Base-by-base conservation (phyloP, 2,329 filamentous ascomycete genomes). In the Bipolaris bicolor region DNA sequence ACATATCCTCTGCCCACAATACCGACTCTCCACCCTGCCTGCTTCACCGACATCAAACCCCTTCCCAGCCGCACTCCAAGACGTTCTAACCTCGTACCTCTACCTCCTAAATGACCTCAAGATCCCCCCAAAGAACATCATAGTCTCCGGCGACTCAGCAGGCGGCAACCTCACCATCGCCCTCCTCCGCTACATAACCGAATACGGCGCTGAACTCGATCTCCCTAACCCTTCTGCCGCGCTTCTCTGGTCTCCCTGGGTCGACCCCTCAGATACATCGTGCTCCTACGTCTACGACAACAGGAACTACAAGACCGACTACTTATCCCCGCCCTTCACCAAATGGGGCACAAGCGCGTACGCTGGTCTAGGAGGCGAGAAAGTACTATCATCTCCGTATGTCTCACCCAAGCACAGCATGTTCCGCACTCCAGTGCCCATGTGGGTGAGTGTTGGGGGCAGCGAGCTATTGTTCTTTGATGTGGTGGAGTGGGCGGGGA, bases 51-150 rank as follows among this genome's bases (percentile, higher is more conserved):
- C 63, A 0, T 72, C 68, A 37, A 77, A 78, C n/a, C 78, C 76
- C 0, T 85, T 84, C 67, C 82, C 82, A 1, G 82, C 82, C 0
- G 79, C 80, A 3, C 64, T 83, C 3, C 82, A 84, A 66, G 83
- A 84, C 63, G 72, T 71, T 3, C 59, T 85, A 41, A 79, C 81
- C 0, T 63, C 74, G 3, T 83, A 82, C 63, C 64, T 78, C 6
- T 80, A 83, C 65, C 75, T 83, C 0, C 57, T 82, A 10, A 65
- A 77, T n/a, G 69, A 71, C 4, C 65, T 80, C 13, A 58, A 70
- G 0, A 74, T 84, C 40, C 64, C 78, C 0, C 62, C 81, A 0
- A 48, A 58, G 0, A 71, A 78, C 33, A 80, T 84, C 52, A 70
- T 80, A 0, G 15, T 84, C 0, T 78, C 76, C 0, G 82, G 82